Base-by-base conservation (phyloP, 768 basidiomycete genomes). In the Phlebiopsis flavidoalba region DNA sequence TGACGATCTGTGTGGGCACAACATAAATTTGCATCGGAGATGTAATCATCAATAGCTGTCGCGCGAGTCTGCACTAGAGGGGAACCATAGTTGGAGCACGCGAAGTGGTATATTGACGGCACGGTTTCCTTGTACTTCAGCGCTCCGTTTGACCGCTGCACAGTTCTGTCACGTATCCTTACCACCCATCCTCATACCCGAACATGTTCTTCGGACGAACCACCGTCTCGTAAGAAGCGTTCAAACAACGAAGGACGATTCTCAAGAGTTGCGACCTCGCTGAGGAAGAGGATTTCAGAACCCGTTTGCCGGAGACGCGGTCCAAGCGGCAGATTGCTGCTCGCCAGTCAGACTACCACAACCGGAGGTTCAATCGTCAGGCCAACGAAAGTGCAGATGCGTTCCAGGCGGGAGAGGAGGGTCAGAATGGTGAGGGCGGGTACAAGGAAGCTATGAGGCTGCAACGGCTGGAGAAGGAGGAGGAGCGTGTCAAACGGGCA, bases 361-460 rank as follows among this genome's bases (percentile, higher is more conserved):
- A 89, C 69, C 85, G 95, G 60, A 85, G 95, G 46, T 98, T 98
- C 73, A 84, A 83, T 67, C 87, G 97, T 53, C 83, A 88, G 61
- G 89, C 88, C 31, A 83, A 88, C 62, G 90, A 90, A 46, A 90
- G 92, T 57, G 83, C 82, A 8, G 91, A 93, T 74, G 91, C 86
- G 0, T 94, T 93, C 67, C 76, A 83, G 61, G 80, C 86, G 40
- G 79, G 69, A 3, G 84, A 85, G 61, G 90, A 89, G 57, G 89
- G 86, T 0, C 78, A 79, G 64, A 84, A 85, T 31, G 80, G 82
- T 1, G 92, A 93, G 69, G 93, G 93, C 50, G 91, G 91, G 3
- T 99, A 98, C 73, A 95, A 92, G 71, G 96, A 98, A 71, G 91
- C 94, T 12, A 99, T 98, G 97, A 82, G 94, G 70, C 69, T 95